Conservation (phyloP, 768 basidiomycete genomes). For the Naganishia antarctica region DNA sequence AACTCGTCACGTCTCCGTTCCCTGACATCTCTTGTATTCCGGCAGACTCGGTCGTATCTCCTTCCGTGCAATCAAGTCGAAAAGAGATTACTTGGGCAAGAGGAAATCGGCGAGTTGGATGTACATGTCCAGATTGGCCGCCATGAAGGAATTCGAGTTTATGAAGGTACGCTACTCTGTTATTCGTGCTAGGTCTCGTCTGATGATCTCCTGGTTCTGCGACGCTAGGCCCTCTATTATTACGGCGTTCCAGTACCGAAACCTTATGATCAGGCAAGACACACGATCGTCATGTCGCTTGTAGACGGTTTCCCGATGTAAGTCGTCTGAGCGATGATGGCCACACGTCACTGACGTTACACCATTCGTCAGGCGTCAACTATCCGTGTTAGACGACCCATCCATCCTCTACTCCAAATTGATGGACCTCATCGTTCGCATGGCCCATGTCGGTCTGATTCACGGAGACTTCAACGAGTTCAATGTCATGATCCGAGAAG, state of each 20-base stretch:
- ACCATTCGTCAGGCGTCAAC: conserved; percentile 59
- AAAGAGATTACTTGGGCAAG: conserved; percentile 92
- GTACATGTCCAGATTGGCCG: conserved; percentile 95
- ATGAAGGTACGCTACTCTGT: conserved; percentile 68
- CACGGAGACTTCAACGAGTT: conserved; percentile 99
- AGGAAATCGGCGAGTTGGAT: conserved; percentile 97
- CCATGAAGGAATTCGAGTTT: conserved; percentile 96
- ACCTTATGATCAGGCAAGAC: conserved; percentile 89
- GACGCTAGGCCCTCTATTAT: conserved; percentile 72
- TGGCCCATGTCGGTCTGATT: conserved; percentile 89
- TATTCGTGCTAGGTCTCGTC: too few species aligned
- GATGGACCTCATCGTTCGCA: conserved; percentile 93
- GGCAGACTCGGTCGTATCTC: conserved; percentile 89
- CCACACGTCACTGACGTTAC: neutral
- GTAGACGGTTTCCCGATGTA: conserved; percentile 92
- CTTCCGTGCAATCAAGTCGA: conserved; percentile 92
- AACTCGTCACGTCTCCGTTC: neutral
- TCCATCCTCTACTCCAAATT: conserved; percentile 74
- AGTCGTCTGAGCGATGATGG: conserved; percentile 41
- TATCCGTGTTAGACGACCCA: conserved; percentile 53
- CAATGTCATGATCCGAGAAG: conserved; percentile 86
- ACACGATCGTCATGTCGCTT: conserved; percentile 93
- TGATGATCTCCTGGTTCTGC: too few species aligned
- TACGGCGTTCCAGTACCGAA: conserved; percentile 87
- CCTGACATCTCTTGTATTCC: conserved; percentile 8